Conservation (phyloP, 768 basidiomycete genomes). For the Suillus alpinus region DNA sequence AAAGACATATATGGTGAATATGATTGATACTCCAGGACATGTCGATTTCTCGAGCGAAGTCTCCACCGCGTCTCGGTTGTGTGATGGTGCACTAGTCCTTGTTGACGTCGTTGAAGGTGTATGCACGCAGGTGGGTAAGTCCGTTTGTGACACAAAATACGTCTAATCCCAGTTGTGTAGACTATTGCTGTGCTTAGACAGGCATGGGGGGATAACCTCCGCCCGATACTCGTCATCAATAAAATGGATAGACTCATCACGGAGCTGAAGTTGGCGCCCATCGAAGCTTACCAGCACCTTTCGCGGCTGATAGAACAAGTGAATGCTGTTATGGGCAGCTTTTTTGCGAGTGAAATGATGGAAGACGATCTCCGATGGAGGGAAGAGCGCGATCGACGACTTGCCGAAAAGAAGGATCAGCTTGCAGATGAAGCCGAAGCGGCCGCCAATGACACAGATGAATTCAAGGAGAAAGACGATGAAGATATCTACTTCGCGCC, state of each 20-base stretch:
- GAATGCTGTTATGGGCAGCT: slow-evolving; percentile 96
- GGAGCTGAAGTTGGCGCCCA: slow-evolving; percentile 86
- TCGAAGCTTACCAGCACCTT: slow-evolving; percentile 95
- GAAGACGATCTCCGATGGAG: slow-evolving; percentile 93
- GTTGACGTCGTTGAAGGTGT: slow-evolving; percentile 98
- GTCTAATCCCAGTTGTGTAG: slow-evolving; percentile 36
- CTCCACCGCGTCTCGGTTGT: slow-evolving; percentile 88
- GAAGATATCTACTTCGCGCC: slow-evolving; percentile 98
- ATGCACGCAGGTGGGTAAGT: slow-evolving; percentile 84
- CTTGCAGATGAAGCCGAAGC: slow-evolving; percentile 66
- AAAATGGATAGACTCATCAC: slow-evolving; percentile 93
- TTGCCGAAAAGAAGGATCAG: slow-evolving; percentile 72
- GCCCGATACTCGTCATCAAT: slow-evolving; percentile 94
- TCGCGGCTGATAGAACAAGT: slow-evolving; percentile 92
- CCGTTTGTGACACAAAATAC: not conserved
- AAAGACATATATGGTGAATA: slow-evolving; percentile 82
- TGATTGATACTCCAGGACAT: slow-evolving; percentile 99
- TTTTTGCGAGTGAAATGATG: slow-evolving; percentile 95
- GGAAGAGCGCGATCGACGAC: slow-evolving; percentile 83
- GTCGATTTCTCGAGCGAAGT: slow-evolving; percentile 99
- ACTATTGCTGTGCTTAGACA: slow-evolving; percentile 94
- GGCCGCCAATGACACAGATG: slow-evolving; percentile 53
- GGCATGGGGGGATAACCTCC: slow-evolving; percentile 87
- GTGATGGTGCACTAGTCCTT: slow-evolving; percentile 92
- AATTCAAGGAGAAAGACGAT: slow-evolving; percentile 94